These are phyloP conservation scores for Scedosporium aurantiacum DNA, from an alignment of 2,329 filamentous ascomycete genomes.

Conservation along the genomic window DNA sequence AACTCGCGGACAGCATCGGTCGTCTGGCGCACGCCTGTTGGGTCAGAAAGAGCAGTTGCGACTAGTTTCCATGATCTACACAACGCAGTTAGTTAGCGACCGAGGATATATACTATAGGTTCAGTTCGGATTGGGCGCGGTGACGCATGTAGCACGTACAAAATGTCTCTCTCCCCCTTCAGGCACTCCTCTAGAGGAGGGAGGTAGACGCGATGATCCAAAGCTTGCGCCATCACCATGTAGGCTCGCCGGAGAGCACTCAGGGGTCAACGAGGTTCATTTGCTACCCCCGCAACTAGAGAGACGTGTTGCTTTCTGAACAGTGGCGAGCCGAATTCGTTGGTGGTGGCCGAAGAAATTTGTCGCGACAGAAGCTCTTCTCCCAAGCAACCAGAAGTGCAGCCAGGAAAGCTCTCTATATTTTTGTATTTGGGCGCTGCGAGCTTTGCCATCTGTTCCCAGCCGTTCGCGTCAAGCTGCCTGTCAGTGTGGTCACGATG, in stretches of 20 bases:
- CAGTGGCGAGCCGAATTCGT: not conserved
- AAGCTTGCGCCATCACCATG: slow-evolving; percentile 55
- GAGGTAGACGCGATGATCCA: slow-evolving; percentile 63
- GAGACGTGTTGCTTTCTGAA: not conserved
- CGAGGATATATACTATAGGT: not conserved
- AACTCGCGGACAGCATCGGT: slow-evolving; percentile 53
- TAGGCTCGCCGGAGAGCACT: slow-evolving; percentile 4
- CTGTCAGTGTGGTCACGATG: not conserved
- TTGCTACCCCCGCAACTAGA: not conserved
- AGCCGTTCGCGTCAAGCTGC: not conserved
- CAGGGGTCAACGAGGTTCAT: not conserved
- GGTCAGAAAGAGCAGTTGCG: slow-evolving; percentile 45
- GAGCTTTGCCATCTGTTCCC: not conserved
- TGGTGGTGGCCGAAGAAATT: not conserved
- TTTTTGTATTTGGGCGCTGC: not conserved
- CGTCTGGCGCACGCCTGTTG: slow-evolving; percentile 41
- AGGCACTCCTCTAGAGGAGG: slow-evolving; percentile 79
- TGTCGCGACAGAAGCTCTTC: slow-evolving; percentile 1
- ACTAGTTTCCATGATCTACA: slow-evolving; percentile 51
- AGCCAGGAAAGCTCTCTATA: not conserved
- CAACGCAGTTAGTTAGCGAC: not conserved
- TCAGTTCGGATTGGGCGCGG: not conserved
- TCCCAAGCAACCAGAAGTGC: not conserved
- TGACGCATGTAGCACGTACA: slow-evolving; percentile 45
- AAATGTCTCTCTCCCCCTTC: slow-evolving; percentile 64